Evolutionary conservation across 768 basidiomycete species (phyloP).

Genomic region (Myochromella boudieri): DNA sequence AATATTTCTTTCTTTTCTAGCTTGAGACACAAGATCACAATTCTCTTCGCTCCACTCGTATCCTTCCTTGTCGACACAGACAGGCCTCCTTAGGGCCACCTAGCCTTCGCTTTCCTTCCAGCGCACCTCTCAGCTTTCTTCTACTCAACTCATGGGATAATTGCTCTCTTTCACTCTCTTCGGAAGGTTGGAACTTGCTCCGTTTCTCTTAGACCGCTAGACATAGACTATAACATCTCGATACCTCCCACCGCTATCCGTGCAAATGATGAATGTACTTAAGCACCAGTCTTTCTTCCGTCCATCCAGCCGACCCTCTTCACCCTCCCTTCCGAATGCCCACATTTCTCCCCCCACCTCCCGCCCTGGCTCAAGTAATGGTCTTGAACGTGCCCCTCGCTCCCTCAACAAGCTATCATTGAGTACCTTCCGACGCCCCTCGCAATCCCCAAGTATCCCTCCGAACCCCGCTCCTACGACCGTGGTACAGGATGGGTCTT

Average conservation of each 20-base stretch:
- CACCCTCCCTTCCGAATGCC: constrained; percentile 36
- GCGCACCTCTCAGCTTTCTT: constrained; percentile 16
- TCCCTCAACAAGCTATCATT: constrained; percentile 60
- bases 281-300: constrained; percentile 69
- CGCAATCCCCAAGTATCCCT: constrained; percentile 41
- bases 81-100: constrained; percentile 68
- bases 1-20: no score
- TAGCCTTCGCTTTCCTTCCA: constrained; percentile 17
- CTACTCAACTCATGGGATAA: constrained; percentile 54
- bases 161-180: constrained; percentile 28
- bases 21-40: constrained; percentile 50
- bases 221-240: constrained; percentile 22
- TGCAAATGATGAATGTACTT: constrained; percentile 60
- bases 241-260: no score
- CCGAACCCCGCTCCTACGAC: constrained; percentile 37
- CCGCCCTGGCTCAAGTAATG: constrained; percentile 37
- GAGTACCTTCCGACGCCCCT: constrained; percentile 55
- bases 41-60: constrained; percentile 64
- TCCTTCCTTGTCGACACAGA: constrained; percentile 66
- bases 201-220: constrained; percentile 31
- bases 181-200: constrained; percentile 21
- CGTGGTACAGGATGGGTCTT: constrained; percentile 75
- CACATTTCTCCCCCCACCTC: constrained; percentile 23
- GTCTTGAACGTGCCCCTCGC: constrained; percentile 45
- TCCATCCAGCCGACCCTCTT: constrained; percentile 60